Evolutionary conservation across 2,329 filamentous ascomycete genomes (phyloP).

Genomic region (Ceratocystis eucalypticola): DNA sequence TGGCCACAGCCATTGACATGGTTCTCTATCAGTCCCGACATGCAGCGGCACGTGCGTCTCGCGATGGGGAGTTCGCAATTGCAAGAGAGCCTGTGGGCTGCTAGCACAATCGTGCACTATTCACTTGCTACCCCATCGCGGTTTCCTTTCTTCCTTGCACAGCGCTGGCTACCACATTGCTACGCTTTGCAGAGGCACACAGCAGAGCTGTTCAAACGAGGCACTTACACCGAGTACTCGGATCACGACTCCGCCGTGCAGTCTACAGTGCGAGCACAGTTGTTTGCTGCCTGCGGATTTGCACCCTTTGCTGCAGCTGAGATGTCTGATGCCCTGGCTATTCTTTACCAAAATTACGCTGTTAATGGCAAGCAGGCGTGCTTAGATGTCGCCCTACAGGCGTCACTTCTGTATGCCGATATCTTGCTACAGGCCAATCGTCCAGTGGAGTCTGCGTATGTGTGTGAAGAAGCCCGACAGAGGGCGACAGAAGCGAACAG

Average conservation of each 20-base stretch:
- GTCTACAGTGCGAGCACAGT: background rate
- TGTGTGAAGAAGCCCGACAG: background rate
- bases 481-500: no score
- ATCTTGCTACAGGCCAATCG: background rate
- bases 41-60: conserved; percentile 1
- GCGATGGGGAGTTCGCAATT: background rate
- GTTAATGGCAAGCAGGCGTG: background rate
- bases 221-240: background rate
- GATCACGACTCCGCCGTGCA: conserved; percentile 1
- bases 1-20: background rate
- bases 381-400: background rate
- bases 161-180: conserved; percentile 2
- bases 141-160: background rate
- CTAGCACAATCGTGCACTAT: background rate
- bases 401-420: background rate
- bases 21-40: background rate
- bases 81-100: background rate
- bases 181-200: background rate
- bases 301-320: background rate
- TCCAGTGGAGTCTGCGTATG: background rate
- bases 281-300: conserved; percentile 4
- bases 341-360: background rate
- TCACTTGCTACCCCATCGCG: background rate
- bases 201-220: conserved; percentile 2
- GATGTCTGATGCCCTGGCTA: background rate